Evolutionary conservation across 768 basidiomycete genomes (phyloP), one percentile per base, ranked within the genome.

Genomic region (Serpula lacrymans): DNA sequence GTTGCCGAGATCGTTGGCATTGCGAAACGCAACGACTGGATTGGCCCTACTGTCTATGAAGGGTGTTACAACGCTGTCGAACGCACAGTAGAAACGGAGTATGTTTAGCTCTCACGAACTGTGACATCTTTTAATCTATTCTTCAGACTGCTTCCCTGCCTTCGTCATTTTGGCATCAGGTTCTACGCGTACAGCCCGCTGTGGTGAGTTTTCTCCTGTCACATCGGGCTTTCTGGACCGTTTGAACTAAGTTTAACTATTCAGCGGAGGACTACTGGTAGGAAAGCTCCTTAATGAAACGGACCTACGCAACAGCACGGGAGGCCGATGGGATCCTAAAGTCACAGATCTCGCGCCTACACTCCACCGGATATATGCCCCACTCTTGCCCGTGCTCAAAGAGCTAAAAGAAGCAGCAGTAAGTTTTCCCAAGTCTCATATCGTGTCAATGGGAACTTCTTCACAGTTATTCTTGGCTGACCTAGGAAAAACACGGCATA

Each of bases 11-110:
- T 68, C 3, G 63, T 68, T 27, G 49, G 40, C 22, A 65, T 70
- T 33, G 72, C 73, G 44, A 54, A 62, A 12, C 53, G 60, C 25
- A 67, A 71, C 33, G 66, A 69, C 20, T 77, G 67, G 60, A 63
- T 79, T 46, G 59, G 62, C 51, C 74, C 75, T 0, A 71, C 69
- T 0, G 64, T 69, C 10, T 77, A 76, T 49, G 74, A 78, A 47
- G 68, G 65, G 2, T 39, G 72, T 27, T 75, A 73, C 55, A 73
- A 75, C 42, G 63, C 62, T 5, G 55, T 76, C 11, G 61, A 68
- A 42, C 60, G 74, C 18, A 49, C 46, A 5, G 58, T 60, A 10
- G 69, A 73, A 56, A 54, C 56, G 1, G 69, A 70, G 51, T 46
- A 12, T 7, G 45, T 42, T 31, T 3, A 16, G n/a, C n/a, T n/a